Conservation (phyloP, 495 filamentous ascomycete genomes). For the Aspergillus indologenus region DNA sequence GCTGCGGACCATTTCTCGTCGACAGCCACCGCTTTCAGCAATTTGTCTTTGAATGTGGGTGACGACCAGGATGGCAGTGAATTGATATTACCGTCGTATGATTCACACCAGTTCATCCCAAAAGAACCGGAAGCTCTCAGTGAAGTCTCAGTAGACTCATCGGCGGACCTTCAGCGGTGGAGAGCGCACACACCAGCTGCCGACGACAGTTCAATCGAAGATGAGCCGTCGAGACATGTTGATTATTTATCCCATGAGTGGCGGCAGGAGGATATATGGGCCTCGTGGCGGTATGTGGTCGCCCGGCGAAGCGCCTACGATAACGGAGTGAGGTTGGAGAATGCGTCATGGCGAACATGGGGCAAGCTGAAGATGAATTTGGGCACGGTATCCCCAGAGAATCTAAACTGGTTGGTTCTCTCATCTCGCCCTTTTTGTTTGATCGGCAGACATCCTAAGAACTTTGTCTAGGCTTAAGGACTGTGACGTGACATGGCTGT, state of each 20-base stretch:
- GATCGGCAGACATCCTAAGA: constrained; percentile 13
- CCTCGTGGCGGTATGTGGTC: constrained; percentile 91
- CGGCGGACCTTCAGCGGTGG: constrained; percentile 14
- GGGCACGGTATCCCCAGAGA: constrained; percentile 82
- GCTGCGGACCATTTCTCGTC: constrained; percentile 30
- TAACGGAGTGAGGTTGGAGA: constrained; percentile 81
- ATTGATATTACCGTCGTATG: constrained; percentile 57
- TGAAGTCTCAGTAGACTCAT: constrained; percentile 24
- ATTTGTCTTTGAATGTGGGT: constrained; percentile 56
- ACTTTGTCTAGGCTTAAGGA: constrained; percentile 76
- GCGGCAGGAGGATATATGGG: constrained; percentile 97
- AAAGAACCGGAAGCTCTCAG: constrained; percentile 22
- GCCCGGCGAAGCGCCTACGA: constrained; percentile 71
- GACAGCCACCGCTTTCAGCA: constrained; percentile 61
- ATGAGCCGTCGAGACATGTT: constrained; percentile 83
- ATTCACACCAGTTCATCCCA: constrained; percentile 33
- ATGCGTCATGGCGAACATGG: constrained; percentile 99
- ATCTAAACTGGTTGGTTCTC: constrained; percentile 75
- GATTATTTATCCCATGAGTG: constrained; percentile 96
- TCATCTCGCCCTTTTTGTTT: neutral
- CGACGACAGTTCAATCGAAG: constrained; percentile 77
- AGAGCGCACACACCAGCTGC: constrained; percentile 48
- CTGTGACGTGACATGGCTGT: constrained; percentile 96
- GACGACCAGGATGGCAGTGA: constrained; percentile 54
- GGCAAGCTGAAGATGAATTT: constrained; percentile 82